Conservation (phyloP, 2,329 filamentous ascomycete genomes). For the Cadophora sp. region DNA sequence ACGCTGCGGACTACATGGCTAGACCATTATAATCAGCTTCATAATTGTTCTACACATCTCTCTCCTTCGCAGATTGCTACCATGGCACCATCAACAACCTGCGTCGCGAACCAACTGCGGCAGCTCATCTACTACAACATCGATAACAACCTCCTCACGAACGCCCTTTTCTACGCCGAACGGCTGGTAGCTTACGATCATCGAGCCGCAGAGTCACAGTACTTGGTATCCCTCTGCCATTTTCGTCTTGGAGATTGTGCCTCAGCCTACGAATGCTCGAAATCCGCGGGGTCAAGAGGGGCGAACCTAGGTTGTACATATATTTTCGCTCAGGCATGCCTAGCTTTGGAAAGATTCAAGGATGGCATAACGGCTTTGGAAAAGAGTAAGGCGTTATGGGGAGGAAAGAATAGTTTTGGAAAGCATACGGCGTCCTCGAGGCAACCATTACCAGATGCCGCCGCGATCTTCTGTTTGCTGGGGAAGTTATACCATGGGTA, state of each 20-base stretch:
- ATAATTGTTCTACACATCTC: constrained; percentile 27
- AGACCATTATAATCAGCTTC: constrained; percentile 35
- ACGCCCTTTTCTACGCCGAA: constrained; percentile 92
- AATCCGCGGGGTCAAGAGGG: constrained; percentile 72
- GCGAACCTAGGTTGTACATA: constrained; percentile 87
- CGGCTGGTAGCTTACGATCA: constrained; percentile 85
- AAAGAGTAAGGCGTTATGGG: constrained; percentile 79
- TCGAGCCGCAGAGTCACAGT: constrained; percentile 78
- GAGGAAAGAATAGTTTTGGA: constrained; percentile 77
- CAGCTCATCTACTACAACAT: constrained; percentile 73
- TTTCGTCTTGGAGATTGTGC: constrained; percentile 82
- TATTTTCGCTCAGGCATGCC: constrained; percentile 87
- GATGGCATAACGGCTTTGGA: constrained; percentile 87
- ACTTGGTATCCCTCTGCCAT: constrained; percentile 85
- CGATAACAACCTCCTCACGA: constrained; percentile 88
- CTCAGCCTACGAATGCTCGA: constrained; percentile 84
- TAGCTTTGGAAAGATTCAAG: constrained; percentile 77
- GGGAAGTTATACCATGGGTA: constrained; percentile 87
- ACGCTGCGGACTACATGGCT: constrained; percentile 40
- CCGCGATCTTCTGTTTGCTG: constrained; percentile 81
- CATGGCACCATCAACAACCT: constrained; percentile 43
- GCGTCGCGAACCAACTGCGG: constrained; percentile 50
- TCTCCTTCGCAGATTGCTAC: constrained; percentile 28
- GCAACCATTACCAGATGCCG: constrained; percentile 79
- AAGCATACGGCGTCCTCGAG: constrained; percentile 81